phyloP scores from a whole-genome alignment of 1,139 yeast genomes.

The Pneumocystis murina region DNA sequence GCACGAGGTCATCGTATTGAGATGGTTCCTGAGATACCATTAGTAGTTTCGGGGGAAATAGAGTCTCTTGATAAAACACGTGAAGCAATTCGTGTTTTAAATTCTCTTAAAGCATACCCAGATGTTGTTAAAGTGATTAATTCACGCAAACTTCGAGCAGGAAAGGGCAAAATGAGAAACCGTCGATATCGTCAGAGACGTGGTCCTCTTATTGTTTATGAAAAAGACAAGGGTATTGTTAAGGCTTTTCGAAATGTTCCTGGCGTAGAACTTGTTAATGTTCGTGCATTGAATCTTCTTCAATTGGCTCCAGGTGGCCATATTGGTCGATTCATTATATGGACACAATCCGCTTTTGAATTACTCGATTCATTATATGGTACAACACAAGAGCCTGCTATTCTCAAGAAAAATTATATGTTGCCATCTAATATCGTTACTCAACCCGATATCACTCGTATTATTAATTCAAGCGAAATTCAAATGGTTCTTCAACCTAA shows the following conservation, averaged over 20 bases:
- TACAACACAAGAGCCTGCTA: slow-evolving; percentile 67
- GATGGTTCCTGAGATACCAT: slow-evolving; percentile 95
- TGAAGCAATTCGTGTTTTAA: slow-evolving; percentile 96
- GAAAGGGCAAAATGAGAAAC: slow-evolving; percentile 99
- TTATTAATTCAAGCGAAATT: slow-evolving; percentile 98
- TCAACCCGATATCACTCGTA: slow-evolving; percentile 91
- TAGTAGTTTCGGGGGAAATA: slow-evolving; percentile 86
- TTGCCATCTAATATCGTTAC: slow-evolving; percentile 89
- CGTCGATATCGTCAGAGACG: slow-evolving; percentile 99
- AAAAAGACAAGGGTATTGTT: slow-evolving; percentile 87
- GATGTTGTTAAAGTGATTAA: slow-evolving; percentile 96
- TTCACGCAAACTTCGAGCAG: slow-evolving; percentile 98
- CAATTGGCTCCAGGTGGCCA: slow-evolving; percentile 99
- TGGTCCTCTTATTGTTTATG: slow-evolving; percentile 98
- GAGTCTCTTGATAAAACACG: slow-evolving; percentile 93
- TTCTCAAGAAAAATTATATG: slow-evolving; percentile 71
- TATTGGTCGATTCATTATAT: slow-evolving; percentile 98
- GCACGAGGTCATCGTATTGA: slow-evolving; percentile 99
- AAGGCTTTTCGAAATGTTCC: slow-evolving; percentile 99
- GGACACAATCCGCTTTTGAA: slow-evolving; percentile 98
- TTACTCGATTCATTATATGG: slow-evolving; percentile 96
- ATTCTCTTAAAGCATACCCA: slow-evolving; percentile 97
- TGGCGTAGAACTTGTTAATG: slow-evolving; percentile 97
- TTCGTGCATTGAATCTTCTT: slow-evolving; percentile 83
- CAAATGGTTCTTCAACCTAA: slow-evolving; percentile 96